These are phyloP conservation scores for Closterium sp. DNA, from an alignment of 139 green algal species.

Conservation along the genomic window DNA sequence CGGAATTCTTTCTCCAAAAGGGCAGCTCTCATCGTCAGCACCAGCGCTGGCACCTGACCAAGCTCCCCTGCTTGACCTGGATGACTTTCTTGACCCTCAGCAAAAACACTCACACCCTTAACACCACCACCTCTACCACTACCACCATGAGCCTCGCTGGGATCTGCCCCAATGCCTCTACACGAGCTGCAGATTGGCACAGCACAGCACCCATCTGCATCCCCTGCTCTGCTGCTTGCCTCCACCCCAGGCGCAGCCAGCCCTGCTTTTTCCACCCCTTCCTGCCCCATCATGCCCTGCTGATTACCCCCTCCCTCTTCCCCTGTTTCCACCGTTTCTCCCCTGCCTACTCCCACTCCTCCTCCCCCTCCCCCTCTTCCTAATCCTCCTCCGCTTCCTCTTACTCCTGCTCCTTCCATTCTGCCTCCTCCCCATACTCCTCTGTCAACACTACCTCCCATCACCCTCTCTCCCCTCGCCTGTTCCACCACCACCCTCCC, in stretches of 20 bases:
- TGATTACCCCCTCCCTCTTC: conserved; percentile 6
- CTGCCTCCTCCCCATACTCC: conserved; percentile 12
- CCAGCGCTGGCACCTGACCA: not conserved
- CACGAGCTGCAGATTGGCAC: not conserved
- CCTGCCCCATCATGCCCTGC: not conserved
- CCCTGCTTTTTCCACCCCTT: not conserved
- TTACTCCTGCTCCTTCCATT: not conserved
- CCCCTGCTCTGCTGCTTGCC: not conserved
- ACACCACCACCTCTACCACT: not conserved
- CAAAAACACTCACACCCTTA: not conserved
- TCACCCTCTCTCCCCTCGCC: not conserved
- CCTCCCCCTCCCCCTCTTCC: too few species aligned
- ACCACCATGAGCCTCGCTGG: not conserved
- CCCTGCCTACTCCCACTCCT: too few species aligned
- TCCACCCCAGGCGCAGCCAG: not conserved
- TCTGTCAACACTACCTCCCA: not conserved
- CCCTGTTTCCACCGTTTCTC: not conserved
- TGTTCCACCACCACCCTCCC: conserved; percentile 71
- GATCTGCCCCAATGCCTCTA: not conserved
- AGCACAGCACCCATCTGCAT: not conserved
- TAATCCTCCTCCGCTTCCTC: not conserved
- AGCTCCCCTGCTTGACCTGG: not conserved
- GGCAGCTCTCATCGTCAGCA: conserved; percentile 9
- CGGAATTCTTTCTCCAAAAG: not conserved
- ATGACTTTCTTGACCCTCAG: not conserved